Evolutionary conservation across 352 stramenopile genomes (phyloP), one percentile per base, ranked within the genome.

Genomic region (Peronospora destructor): DNA sequence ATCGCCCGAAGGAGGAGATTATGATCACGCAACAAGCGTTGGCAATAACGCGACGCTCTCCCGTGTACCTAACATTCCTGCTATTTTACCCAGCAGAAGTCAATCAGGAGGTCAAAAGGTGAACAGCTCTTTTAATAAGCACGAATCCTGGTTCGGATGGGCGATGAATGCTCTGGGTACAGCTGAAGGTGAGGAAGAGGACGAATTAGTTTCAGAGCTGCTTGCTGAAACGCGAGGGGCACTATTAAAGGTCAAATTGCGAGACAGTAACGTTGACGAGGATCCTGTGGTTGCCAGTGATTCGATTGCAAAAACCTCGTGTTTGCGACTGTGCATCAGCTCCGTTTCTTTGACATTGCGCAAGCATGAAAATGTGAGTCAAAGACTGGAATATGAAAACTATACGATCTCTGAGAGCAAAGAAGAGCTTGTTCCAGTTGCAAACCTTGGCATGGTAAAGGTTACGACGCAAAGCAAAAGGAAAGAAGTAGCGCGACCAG

Each of bases 371-470:
- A 48, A 53, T 14, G 48, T 66, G 16, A 40, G 45, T 5, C 21
- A 66, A 45, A 38, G 45, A 23, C 2, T 30, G 3, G 38, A 57
- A 4, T 17, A 52, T 6, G 33, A 54, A 53, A 55, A 73, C 28
- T 38, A 21, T 26, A 65, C 8, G 21, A 33, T 34, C 19, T 25
- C 21, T 37, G 53, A 59, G 10, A 59, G 43, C 21, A 38, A 37
- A 48, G 63, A 83, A 30, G 76, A 89, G 41, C 60, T 86, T 4
- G 76, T 93, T 30, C 83, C 83, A 16, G 83, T 93, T 21, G 83
- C 83, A 43, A 91, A 91, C 53, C 52, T 93, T 28, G 83, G 83
- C 8, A 71, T 93, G 29, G 83, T 93, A 5, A 75, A 76, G 40
- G 71, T 93, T 16, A 61, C 64, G 10, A 32, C 68, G 41, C 50